Evolutionary conservation across 106 monocot species (phyloP), one percentile per base, ranked within the genome.

Genomic region (Platanthera guangdongensis): DNA sequence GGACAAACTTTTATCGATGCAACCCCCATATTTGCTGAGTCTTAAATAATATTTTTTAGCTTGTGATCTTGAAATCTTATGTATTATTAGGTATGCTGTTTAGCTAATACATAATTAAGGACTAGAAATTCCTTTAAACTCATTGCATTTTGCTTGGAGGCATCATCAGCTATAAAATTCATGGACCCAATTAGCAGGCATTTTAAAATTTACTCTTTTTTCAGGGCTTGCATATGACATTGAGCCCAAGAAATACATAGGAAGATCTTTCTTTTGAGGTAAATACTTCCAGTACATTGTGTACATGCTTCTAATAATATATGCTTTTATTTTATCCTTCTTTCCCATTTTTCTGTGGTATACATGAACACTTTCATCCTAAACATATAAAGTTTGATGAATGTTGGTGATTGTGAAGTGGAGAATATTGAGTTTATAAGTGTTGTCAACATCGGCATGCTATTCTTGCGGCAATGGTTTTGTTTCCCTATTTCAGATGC

Each of bases 181-280:
- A 62, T 15, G 47, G 15, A 47, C 3, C 39, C 32, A 57, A 14
- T 45, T 47, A 64, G 13, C 50, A 50, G 22, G 50, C 4, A 19
- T 51, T 19, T 18, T 59, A 47, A 46, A 14, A 12, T 52, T 2
- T 9, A 19, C 57, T 74, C 55, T 75, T 69, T 80, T 15, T 76
- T 72, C 74, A 90, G 87, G 87, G 90, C 10, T 70, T 90, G 53
- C 87, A 83, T 60, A 90, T 90, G 90, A 90, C 76, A 16, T 78
- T 90, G 78, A 85, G 76, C 52, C 71, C 75, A 16, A 62, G 90
- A 28, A 79, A 85, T 72, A 68, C 47, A 51, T 30, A 47, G 78
- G 18, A 32, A 46, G 72, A 80, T n/a, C 25, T 25, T 15, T 71
- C 55, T 78, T 76, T 68, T 69, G 19, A 89, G 83, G 86, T 89